Percentiles rank a stretch among this genome's conserved stretches.
Evolutionary conservation across 2,329 filamentous ascomycete genomes (phyloP).

Genomic region (Colletotrichum lupini): DNA sequence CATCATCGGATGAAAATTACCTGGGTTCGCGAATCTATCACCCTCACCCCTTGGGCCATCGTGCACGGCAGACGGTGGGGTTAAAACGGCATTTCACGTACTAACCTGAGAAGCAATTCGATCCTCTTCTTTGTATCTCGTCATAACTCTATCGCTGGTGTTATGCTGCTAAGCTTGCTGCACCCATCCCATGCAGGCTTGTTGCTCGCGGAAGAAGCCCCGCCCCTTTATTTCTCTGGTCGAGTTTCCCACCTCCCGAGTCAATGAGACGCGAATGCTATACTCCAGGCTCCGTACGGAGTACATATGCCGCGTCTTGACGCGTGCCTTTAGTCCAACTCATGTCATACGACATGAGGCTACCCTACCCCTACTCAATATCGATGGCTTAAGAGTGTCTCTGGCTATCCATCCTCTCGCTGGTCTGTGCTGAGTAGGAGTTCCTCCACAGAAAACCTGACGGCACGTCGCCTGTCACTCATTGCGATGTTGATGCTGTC

Average conservation of each 20-base stretch:
- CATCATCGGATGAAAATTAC: slow-evolving; percentile 19
- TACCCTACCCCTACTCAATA: background rate
- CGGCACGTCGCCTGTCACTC: background rate
- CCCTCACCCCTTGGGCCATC: background rate
- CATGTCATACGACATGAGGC: background rate
- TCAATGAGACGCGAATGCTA: background rate
- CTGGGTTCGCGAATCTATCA: slow-evolving; percentile 12
- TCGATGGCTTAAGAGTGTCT: background rate
- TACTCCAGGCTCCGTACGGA: background rate
- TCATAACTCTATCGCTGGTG: background rate
- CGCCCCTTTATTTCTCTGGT: background rate
- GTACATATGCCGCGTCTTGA: background rate
- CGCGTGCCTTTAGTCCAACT: background rate
- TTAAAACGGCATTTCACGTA: background rate
- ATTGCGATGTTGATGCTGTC: background rate
- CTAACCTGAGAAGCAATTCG: no score
- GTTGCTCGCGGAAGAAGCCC: background rate
- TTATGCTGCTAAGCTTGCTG: background rate
- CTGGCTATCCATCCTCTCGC: background rate
- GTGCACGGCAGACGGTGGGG: background rate
- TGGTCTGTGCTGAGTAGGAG: background rate
- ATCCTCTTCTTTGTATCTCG: background rate
- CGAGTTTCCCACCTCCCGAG: background rate
- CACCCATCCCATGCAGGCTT: no score
- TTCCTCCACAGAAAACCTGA: background rate